A percentile compares a stretch with the other conserved stretches of the same genome.
Conservation (phyloP, 1,139 yeast species). For the Yamadazyma conglobata region DNA sequence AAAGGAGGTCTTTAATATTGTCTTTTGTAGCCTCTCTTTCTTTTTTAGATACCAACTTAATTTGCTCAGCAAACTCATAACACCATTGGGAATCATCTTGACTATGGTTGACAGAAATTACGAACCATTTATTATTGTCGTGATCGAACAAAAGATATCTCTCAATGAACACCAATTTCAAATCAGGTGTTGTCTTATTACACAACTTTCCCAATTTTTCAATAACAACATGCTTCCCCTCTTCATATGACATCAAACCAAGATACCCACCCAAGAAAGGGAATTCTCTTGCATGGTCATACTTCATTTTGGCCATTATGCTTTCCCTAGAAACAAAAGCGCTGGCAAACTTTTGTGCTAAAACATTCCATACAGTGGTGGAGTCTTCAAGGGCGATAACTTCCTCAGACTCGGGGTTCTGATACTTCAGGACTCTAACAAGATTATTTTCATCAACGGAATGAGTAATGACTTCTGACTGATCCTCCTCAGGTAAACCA, state of each 20-base stretch:
- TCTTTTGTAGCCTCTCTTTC: slow-evolving; percentile 22
- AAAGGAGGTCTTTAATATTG: slow-evolving; percentile 26
- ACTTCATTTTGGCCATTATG: slow-evolving; percentile 15
- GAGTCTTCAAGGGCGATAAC: slow-evolving; percentile 7
- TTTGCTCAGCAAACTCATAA: slow-evolving; percentile 5
- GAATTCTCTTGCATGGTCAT: slow-evolving; percentile 27
- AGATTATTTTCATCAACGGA: slow-evolving; percentile 42
- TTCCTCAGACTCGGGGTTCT: slow-evolving; percentile 1
- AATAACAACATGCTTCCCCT: slow-evolving; percentile 50
- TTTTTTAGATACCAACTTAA: slow-evolving; percentile 1
- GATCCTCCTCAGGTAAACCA: slow-evolving; percentile 57
- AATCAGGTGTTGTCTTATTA: slow-evolving; percentile 54
- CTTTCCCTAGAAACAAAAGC: slow-evolving; percentile 20
- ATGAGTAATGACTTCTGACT: slow-evolving; percentile 63
- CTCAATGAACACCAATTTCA: slow-evolving; percentile 70
- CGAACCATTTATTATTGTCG: slow-evolving; percentile 43
- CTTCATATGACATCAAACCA: slow-evolving; percentile 86
- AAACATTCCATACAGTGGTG: slow-evolving; percentile 21
- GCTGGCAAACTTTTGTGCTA: slow-evolving; percentile 22
- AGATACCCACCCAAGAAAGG: slow-evolving; percentile 89
- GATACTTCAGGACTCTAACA: slow-evolving; percentile 19
- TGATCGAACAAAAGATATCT: slow-evolving; percentile 59
- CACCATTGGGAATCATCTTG: slow-evolving; percentile 37
- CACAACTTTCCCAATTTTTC: slow-evolving; percentile 32
- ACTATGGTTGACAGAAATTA: slow-evolving; percentile 47